Conservation (phyloP, 2,329 filamentous ascomycete species). For the Sarocladium oryzae region DNA sequence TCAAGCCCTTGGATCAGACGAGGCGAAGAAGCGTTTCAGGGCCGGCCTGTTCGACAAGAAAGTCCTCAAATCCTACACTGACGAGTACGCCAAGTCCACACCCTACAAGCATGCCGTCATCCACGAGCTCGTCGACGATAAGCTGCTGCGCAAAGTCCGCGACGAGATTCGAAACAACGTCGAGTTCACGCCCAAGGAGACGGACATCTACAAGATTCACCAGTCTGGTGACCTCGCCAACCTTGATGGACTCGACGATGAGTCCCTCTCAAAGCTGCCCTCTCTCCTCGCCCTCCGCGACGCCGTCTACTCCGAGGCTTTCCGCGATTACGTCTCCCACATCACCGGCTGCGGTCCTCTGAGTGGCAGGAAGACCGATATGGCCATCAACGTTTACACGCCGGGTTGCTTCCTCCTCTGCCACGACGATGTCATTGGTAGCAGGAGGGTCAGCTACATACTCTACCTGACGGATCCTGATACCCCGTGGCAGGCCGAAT, state of each 20-base stretch:
- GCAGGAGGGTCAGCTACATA: constrained; percentile 90
- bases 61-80: constrained; percentile 52
- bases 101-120: constrained; percentile 95
- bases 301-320: constrained; percentile 83
- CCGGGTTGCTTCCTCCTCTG: constrained; percentile 93
- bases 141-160: constrained; percentile 78
- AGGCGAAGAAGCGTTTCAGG: constrained; percentile 55
- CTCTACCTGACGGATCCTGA: constrained; percentile 93
- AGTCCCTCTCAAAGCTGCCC: constrained; percentile 76
- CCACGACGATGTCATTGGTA: constrained; percentile 99
- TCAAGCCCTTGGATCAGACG: constrained; percentile 42
- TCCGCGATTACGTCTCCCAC: constrained; percentile 80
- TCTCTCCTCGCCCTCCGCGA: constrained; percentile 90
- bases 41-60: constrained; percentile 57
- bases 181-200: constrained; percentile 96
- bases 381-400: constrained; percentile 98
- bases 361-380: constrained; percentile 92
- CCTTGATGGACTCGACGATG: constrained; percentile 85
- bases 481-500: constrained; percentile 79
- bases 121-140: constrained; percentile 68
- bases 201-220: constrained; percentile 99
- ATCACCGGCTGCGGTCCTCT: constrained; percentile 83
- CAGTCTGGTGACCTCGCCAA: constrained; percentile 97
- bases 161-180: constrained; percentile 85
- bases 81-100: constrained; percentile 55